Base-by-base conservation (phyloP, 2,329 filamentous ascomycete species). In the Aureobasidium sp. region DNA sequence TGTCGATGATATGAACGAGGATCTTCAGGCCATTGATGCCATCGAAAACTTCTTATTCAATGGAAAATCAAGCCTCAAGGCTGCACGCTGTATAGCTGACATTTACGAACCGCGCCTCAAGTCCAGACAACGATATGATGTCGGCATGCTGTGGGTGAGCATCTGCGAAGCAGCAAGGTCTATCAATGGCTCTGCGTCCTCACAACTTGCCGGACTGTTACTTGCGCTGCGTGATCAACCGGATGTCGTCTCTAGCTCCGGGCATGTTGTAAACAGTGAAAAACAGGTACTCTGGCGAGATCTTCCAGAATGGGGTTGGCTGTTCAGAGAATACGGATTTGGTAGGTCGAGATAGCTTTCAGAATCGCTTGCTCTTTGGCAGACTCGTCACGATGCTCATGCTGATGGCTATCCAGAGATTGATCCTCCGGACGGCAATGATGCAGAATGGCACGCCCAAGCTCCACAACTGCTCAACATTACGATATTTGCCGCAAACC, bases 361-460 rank as follows among this genome's bases (percentile, higher is more conserved):
- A n/a, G n/a, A n/a, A n/a, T n/a, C n/a, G n/a, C n/a, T n/a, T n/a
- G n/a, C n/a, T n/a, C n/a, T n/a, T n/a, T n/a, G n/a, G n/a, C n/a
- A n/a, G n/a, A 31, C 50, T 7, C 16, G 27, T 18, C n/a, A 27
- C 13, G 20, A 11, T 18, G 16, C 5, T 16, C 29, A 51, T 31
- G 29, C 29, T 53, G 18, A 53, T 13, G 18, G 10, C 16, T 4
- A 3, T 20, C 2, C 36, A 56, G 53, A 29, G 8, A 42, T 56
- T 15, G 53, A 42, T 5, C 36, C 36, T 29, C 53, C 53, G 18
- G 25, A 42, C 13, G 36, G 53, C 23, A 56, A 56, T 29, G 36
- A 56, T 27, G 36, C 53, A 42, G 36, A 56, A 56, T 56, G 53
- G 53, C 53, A 56, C 42, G 53, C 53, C 11, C 53, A 56, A 29